These are phyloP conservation scores for Mucor circinelloides DNA, from an alignment of 371 early-diverging fungal genomes.

Conservation along the genomic window DNA sequence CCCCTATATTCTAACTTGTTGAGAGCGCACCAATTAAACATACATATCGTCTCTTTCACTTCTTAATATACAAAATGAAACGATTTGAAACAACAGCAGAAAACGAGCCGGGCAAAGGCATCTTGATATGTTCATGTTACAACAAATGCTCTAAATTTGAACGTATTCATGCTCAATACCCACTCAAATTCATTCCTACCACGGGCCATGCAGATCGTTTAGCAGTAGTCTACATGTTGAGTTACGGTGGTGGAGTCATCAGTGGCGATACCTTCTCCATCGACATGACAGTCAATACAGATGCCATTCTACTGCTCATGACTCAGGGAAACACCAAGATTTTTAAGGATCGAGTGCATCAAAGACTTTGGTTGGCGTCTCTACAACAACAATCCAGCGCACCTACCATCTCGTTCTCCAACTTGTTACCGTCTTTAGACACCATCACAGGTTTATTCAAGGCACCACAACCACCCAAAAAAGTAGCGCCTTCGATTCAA, in stretches of 20 bases:
- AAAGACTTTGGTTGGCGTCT: constrained; percentile 28
- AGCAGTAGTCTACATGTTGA: constrained; percentile 58
- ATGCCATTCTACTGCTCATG: constrained; percentile 62
- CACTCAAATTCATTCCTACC: constrained; percentile 52
- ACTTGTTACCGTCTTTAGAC: constrained; percentile 8
- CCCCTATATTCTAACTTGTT: background rate
- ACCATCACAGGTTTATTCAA: background rate
- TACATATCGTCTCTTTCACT: background rate
- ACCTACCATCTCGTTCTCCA: constrained; percentile 16
- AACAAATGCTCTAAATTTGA: constrained; percentile 35
- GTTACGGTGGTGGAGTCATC: constrained; percentile 82
- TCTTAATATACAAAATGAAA: constrained; percentile 14
- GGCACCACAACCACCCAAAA: background rate
- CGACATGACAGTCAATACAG: constrained; percentile 42
- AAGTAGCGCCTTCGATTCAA: constrained; percentile 42
- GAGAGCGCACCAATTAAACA: background rate
- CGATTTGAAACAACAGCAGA: constrained; percentile 23
- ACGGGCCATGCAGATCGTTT: constrained; percentile 41
- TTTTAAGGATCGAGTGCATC: constrained; percentile 48
- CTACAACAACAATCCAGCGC: constrained; percentile 3
- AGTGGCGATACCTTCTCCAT: constrained; percentile 69
- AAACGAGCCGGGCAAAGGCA: constrained; percentile 43
- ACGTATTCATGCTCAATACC: constrained; percentile 52
- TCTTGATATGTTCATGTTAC: constrained; percentile 37
- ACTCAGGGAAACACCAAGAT: constrained; percentile 85